phyloP scores from a whole-genome alignment of 1,139 yeast species.

The Fermentozyma sake region DNA sequence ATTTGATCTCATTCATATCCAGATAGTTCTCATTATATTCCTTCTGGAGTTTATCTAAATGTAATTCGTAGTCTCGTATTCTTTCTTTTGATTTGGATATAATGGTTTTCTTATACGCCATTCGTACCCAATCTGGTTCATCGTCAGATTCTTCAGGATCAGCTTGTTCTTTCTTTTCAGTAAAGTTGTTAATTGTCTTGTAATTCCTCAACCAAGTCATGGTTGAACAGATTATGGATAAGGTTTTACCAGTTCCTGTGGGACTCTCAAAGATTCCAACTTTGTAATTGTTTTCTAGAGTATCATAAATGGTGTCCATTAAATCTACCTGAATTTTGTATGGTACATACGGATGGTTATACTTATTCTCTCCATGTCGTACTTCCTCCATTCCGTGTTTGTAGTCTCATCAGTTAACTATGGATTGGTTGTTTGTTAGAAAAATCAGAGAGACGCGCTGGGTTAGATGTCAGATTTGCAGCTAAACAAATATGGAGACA shows the following conservation, averaged over 20 bases:
- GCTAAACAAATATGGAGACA: too few relatives aligned
- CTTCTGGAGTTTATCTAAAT: conserved; percentile 24
- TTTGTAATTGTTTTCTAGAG: conserved; percentile 55
- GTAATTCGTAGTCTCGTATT: conserved; percentile 37
- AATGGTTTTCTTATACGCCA: conserved; percentile 35
- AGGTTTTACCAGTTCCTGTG: conserved; percentile 92
- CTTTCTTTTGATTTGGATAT: conserved; percentile 24
- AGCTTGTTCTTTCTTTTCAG: conserved; percentile 27
- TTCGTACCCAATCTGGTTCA: conserved; percentile 60
- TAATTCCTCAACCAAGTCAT: conserved; percentile 79
- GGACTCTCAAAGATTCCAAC: conserved; percentile 90
- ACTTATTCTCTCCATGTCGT: too few relatives aligned
- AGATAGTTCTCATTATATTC: conserved; percentile 14
- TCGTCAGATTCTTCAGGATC: conserved; percentile 32
- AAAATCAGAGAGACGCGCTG: too few relatives aligned
- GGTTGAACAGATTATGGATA: conserved; percentile 80
- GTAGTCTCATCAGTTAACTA: too few relatives aligned
- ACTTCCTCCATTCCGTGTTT: too few relatives aligned
- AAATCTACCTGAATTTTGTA: conserved; percentile 73
- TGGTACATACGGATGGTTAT: conserved; percentile 77
- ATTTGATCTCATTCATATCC: conserved; percentile 5
- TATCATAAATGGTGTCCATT: conserved; percentile 69
- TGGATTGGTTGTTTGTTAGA: too few relatives aligned
- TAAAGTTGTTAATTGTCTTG: conserved; percentile 37
- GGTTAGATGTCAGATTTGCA: too few relatives aligned